Conservation (phyloP, 2,329 filamentous ascomycete species). For the Cytospora chrysosperma region DNA sequence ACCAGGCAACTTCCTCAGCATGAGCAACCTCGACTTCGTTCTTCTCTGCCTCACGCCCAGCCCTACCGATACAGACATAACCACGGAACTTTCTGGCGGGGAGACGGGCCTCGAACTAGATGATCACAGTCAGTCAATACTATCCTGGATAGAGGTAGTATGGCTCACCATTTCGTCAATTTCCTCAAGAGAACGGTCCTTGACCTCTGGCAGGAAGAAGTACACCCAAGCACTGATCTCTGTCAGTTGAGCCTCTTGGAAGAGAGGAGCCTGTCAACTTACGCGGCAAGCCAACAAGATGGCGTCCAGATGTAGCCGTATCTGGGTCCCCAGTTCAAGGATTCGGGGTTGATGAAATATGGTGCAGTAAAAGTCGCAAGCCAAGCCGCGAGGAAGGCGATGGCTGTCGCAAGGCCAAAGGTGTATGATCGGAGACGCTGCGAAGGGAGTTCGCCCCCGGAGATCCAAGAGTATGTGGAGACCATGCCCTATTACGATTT, state of each 20-base stretch:
- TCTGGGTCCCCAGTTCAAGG: conserved; percentile 56
- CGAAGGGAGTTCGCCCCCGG: conserved; percentile 56
- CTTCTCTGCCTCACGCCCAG: conserved; percentile 16
- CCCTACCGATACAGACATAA: conserved; percentile 33
- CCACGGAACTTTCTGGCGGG: conserved; percentile 42
- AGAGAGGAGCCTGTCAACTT: conserved; percentile 6
- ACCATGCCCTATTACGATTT: conserved; percentile 43
- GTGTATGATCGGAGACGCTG: conserved; percentile 57
- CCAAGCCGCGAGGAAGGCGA: conserved; percentile 57
- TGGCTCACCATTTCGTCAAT: conserved; percentile 52
- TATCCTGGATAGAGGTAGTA: not conserved
- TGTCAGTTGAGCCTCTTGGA: not conserved
- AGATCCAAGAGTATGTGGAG: conserved; percentile 56
- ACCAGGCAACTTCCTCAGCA: conserved; percentile 22
- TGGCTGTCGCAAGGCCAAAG: conserved; percentile 53
- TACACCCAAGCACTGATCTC: conserved; percentile 38
- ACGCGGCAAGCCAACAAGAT: conserved; percentile 35
- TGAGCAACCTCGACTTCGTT: conserved; percentile 18
- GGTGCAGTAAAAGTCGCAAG: conserved; percentile 57
- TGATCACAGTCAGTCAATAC: conserved; percentile 8
- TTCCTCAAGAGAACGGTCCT: conserved; percentile 52
- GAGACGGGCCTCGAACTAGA: conserved; percentile 37
- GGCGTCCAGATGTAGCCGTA: conserved; percentile 57
- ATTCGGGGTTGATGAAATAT: conserved; percentile 57
- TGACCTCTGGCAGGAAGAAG: conserved; percentile 53